Base-by-base conservation (phyloP, 2,329 filamentous ascomycete genomes). In the Chaetomium strumarium region DNA sequence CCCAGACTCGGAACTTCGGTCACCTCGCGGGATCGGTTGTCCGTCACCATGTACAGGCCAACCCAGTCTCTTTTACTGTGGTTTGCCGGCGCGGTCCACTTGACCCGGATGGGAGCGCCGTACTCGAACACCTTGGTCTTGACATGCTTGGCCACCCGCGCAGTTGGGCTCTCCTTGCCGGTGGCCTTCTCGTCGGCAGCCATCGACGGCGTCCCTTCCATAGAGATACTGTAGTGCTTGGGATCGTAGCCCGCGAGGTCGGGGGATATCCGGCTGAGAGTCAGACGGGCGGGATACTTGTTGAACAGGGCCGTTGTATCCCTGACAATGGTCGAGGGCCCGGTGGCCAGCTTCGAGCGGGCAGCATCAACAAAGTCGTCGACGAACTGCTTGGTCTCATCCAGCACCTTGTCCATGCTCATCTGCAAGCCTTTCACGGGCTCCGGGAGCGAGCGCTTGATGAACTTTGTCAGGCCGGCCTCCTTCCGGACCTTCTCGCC, bases 41-140 rank as follows among this genome's bases (percentile, higher is more conserved):
- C 92, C 3, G 90, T 90, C 2, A 99, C 90, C 81, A 91, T 90
- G 74, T 97, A 99, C 6, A 99, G 77, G 4, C 92, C 92, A 49
- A 99, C 84, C 93, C 93, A 99, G 68, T 99, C 93, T 63, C 86
- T 87, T 67, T 87, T 90, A 71, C 84, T 85, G 70, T 97, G 93
- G 59, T 90, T 88, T 36, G 83, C 76, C 0, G 93, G 92, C 0
- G 92, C 93, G 29, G 82, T 88, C 93, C 93, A 99, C 62, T 82
- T 88, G 57, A 97, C 88, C 60, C 80, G 86, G 67, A 99, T 88
- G 0, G 93, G 90, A 0, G 90, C 81, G 34, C 93, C 93, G 61
- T 96, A 99, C 67, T 95, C 85, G 49, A 96, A 86, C 0, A 85
- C 81, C 58, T 90, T 75, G 1, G 89, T 89, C 66, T 88, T 86